Conservation (phyloP, 1,284 basidiomycete genomes). For the Sanghuangporus baumii region DNA sequence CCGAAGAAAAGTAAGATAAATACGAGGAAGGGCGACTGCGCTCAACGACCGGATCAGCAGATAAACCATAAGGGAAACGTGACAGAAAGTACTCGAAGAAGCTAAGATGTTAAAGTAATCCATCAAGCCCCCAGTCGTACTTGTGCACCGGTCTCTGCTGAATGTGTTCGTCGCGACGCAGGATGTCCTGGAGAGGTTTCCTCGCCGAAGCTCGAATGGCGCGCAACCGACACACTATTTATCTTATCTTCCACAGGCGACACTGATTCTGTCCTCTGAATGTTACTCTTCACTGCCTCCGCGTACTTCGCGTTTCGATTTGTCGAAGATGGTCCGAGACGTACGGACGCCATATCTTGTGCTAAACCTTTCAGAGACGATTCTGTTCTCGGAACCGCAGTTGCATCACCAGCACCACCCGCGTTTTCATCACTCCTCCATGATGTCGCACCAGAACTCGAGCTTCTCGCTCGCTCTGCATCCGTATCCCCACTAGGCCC, state of each 20-base stretch:
- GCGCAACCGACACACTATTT: neutral
- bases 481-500: neutral
- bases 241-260: neutral
- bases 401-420: neutral
- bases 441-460: conserved; percentile 13
- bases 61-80: neutral
- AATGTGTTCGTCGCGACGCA: conserved; percentile 11
- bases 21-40: neutral
- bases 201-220: conserved; percentile 5
- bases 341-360: conserved; percentile 3
- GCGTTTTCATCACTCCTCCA: conserved; percentile 13
- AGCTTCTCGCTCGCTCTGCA: neutral
- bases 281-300: neutral
- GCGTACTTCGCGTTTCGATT: neutral
- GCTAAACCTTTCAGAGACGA: neutral
- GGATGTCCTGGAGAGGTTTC: conserved; percentile 1
- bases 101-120: neutral
- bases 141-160: conserved; percentile 6
- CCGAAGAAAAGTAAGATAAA: neutral
- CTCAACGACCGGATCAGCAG: neutral
- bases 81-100: neutral
- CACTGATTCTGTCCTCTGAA: neutral
- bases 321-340: conserved; percentile 2
- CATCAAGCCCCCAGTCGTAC: neutral
- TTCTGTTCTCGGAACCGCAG: neutral